A percentile compares a stretch with the other conserved stretches of the same genome.
These are phyloP conservation scores for Euphorbia neoarborescens DNA, from an alignment of 441 rosid species.

Conservation along the genomic window DNA sequence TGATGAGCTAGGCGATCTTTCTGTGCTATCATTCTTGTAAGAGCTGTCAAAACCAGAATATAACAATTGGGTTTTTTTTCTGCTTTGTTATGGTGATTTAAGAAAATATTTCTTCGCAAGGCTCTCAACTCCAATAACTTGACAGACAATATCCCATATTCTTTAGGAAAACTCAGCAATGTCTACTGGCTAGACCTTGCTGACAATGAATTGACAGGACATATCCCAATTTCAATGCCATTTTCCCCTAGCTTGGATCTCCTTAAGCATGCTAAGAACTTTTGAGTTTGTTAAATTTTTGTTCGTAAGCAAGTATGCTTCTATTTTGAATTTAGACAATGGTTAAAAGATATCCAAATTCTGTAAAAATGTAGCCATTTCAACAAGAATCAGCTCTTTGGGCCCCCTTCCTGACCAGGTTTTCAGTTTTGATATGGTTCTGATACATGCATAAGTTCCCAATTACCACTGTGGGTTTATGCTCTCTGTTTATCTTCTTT, in stretches of 20 bases:
- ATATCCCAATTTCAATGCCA: slow-evolving; percentile 62
- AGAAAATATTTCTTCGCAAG: slow-evolving; percentile 32
- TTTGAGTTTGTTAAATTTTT: slow-evolving; percentile 39
- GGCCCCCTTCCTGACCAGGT: slow-evolving; percentile 64
- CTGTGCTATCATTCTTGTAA: slow-evolving; percentile 83
- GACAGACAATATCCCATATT: slow-evolving; percentile 62
- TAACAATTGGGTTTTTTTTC: not conserved
- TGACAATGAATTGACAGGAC: slow-evolving; percentile 73
- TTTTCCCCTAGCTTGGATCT: slow-evolving; percentile 68
- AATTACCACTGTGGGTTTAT: not conserved
- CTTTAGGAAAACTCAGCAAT: slow-evolving; percentile 72
- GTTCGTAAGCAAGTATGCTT: too few relatives aligned
- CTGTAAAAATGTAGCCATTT: slow-evolving; percentile 57
- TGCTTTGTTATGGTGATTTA: not conserved
- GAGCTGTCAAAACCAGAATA: slow-evolving; percentile 13
- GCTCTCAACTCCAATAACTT: slow-evolving; percentile 88
- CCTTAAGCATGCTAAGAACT: slow-evolving; percentile 73
- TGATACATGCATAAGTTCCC: slow-evolving; percentile 76
- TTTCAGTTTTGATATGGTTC: slow-evolving; percentile 65
- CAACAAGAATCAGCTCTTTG: slow-evolving; percentile 89
- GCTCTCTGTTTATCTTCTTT: too few relatives aligned
- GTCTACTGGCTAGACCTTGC: slow-evolving; percentile 93
- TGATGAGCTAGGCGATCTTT: slow-evolving; percentile 63
- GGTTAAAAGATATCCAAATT: not conserved
- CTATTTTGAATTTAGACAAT: not conserved